Evolutionary conservation across 495 filamentous ascomycete genomes (phyloP), one percentile per base, ranked within the genome.

Genomic region (Aspergillus coremiiformis): DNA sequence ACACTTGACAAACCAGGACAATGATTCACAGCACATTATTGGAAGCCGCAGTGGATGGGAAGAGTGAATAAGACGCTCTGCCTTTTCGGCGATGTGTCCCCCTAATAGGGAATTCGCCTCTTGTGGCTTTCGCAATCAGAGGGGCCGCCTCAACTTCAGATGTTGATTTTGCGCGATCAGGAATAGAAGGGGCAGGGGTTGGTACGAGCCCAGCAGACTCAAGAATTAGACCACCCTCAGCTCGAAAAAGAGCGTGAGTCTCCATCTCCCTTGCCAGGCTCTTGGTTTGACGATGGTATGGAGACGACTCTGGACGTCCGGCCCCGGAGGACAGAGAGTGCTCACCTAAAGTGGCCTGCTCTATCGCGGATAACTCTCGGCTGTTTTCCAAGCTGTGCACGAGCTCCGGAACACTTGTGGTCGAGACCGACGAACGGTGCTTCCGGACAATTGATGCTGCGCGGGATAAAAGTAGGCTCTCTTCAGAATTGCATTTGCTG

Each of bases 401-500:
- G 17, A 83, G 66, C 32, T 84, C 81, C 0, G 80, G 79, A 4
- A 82, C 65, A 50, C 78, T 80, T 26, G 65, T 69, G n/a, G 75
- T 69, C 0, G 81, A 84, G 21, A 75, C 71, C 0, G 76, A 74
- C 9, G 78, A 82, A 53, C 78, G 78, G 55, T 74, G 75, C 48
- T 76, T 76, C 27, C 77, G 76, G 17, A 71, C 69, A 46, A 77
- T 70, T 7, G 76, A 76, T 23, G 73, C 66, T 10, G 68, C 66
- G 47, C 75, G 65, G 12, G 74, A 78, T 49, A 76, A 58, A 39
- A 78, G 72, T 30, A 80, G 65, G 58, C 78, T 81, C 54, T 81
- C 79, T 46, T 80, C 74, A 23, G 78, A 81, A 57, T 75, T 78
- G 54, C 73, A 77, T 47, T 80, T 81, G 71, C 78, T 82, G 42